Evolutionary conservation across 495 filamentous ascomycete species (phyloP), one percentile per base, ranked within the genome.

Genomic region (Penicillium pancosmium): DNA sequence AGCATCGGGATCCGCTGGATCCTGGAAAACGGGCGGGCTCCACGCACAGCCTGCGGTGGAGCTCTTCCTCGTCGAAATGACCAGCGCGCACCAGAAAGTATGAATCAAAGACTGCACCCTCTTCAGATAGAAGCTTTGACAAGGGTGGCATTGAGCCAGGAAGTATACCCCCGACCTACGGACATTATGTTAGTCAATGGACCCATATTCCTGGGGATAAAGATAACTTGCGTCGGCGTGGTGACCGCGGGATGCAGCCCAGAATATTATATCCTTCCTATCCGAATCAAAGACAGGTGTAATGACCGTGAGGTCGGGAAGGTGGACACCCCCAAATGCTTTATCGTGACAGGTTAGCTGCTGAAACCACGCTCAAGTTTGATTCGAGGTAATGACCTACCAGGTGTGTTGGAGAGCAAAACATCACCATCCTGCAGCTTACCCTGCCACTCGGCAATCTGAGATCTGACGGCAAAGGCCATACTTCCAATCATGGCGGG

Each of bases 101-200:
- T 6, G 86, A 88, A 65, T 91, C 89, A 65, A 97, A 91, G 8
- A 89, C 84, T 0, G 92, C 91, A 11, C 93, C 93, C 75, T 98
- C 93, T 73, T 98, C 90, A 72, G 77, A 96, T 0, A 97, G 80
- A 66, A 96, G 91, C 10, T 86, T 84, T 8, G 91, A 95, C 63
- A 93, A 83, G 4, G 93, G 93, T 5, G 92, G 93, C 93, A 98
- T 98, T 52, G 89, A 92, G 11, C 91, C 91, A 3, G 91, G 91
- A 4, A 91, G 84, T 57, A 97, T 95, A 18, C 93, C 93, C 16
- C 93, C 93, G 61, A 98, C 46, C 46, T 48, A n/a, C 36, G 21
- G 7, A 27, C 9, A 12, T 21, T n/a, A 23, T 36, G 40, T 56
- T n/a, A 56, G 44, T 49, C 25, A 33, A 34, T 34, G 4, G 13